Conservation (phyloP, 352 stramenopile genomes). For the Globisporangium viniferum region DNA sequence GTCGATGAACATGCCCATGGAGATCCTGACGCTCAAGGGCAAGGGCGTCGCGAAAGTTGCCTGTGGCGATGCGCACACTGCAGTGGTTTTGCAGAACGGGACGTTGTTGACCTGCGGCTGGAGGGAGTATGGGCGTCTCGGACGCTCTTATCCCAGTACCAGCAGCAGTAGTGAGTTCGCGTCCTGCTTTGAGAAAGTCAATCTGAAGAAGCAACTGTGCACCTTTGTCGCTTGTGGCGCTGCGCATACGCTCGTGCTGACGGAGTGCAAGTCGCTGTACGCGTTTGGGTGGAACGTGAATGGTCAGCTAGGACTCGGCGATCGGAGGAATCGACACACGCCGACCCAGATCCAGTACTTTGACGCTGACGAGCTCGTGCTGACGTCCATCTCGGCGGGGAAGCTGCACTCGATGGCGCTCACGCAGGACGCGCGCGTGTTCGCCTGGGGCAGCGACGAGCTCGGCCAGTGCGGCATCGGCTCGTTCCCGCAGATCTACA, state of each 20-base stretch:
- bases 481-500: slow-evolving; percentile 74
- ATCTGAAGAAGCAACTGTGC: slow-evolving; percentile 23
- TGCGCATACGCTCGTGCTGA: slow-evolving; percentile 56
- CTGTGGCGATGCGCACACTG: slow-evolving; percentile 66
- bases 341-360: slow-evolving; percentile 59
- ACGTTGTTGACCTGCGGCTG: slow-evolving; percentile 61
- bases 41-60: slow-evolving; percentile 36
- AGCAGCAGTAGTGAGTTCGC: slow-evolving; percentile 21
- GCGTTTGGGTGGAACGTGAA: slow-evolving; percentile 60
- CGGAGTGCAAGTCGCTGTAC: slow-evolving; percentile 30
- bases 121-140: slow-evolving; percentile 51
- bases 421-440: slow-evolving; percentile 48
- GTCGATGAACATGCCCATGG: slow-evolving; percentile 38
- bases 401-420: slow-evolving; percentile 53
- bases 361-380: slow-evolving; percentile 21
- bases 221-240: slow-evolving; percentile 58
- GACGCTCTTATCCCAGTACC: slow-evolving; percentile 16
- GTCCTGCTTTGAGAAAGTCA: slow-evolving; percentile 40
- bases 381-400: slow-evolving; percentile 44
- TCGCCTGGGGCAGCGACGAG: slow-evolving; percentile 72
- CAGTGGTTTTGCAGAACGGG: slow-evolving; percentile 38
- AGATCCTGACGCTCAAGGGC: slow-evolving; percentile 43
- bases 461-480: slow-evolving; percentile 69
- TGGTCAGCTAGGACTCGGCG: slow-evolving; percentile 61
- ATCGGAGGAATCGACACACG: slow-evolving; percentile 40